These are phyloP conservation scores for Myxozyma sirexii DNA, from an alignment of 805 yeast genomes.

Conservation along the genomic window DNA sequence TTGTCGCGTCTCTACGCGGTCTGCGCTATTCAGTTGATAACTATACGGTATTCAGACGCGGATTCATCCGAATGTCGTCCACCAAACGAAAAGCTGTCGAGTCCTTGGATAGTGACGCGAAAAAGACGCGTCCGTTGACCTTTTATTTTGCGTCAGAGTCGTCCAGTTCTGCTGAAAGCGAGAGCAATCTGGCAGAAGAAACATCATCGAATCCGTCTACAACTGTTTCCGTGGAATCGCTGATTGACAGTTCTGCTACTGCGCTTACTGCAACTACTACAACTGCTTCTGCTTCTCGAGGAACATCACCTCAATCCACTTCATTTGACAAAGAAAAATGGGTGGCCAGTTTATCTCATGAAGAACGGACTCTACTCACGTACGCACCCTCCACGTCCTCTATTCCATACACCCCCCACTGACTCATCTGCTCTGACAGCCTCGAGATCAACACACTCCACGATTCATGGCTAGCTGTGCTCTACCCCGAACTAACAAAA, in stretches of 20 bases:
- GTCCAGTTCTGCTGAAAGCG: not conserved
- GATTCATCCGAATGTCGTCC: not conserved
- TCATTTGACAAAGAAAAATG: constrained; percentile 56
- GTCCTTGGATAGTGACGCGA: not conserved
- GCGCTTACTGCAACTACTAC: not conserved
- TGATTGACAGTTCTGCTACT: too few relatives aligned
- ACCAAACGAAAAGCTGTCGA: constrained; percentile 21
- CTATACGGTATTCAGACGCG: too few relatives aligned
- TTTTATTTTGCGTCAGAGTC: constrained; percentile 11
- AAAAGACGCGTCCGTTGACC: constrained; percentile 24
- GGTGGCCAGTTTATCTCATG: constrained; percentile 52
- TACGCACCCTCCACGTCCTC: constrained; percentile 31
- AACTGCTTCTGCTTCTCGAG: not conserved
- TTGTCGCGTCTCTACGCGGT: not conserved
- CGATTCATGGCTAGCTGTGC: constrained; percentile 72
- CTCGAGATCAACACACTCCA: constrained; percentile 74
- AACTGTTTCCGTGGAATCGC: too few relatives aligned
- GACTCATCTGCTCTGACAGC: constrained; percentile 39
- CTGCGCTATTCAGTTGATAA: too few relatives aligned
- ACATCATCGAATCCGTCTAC: too few relatives aligned
- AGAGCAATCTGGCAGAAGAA: too few relatives aligned
- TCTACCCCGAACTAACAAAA: constrained; percentile 74
- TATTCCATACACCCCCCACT: constrained; percentile 20
- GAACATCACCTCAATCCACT: not conserved
- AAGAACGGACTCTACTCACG: constrained; percentile 54